Percentiles rank a stretch among this genome's conserved stretches.
Conservation (phyloP, 129 eudicot species). For the Artemisia tridentata region DNA sequence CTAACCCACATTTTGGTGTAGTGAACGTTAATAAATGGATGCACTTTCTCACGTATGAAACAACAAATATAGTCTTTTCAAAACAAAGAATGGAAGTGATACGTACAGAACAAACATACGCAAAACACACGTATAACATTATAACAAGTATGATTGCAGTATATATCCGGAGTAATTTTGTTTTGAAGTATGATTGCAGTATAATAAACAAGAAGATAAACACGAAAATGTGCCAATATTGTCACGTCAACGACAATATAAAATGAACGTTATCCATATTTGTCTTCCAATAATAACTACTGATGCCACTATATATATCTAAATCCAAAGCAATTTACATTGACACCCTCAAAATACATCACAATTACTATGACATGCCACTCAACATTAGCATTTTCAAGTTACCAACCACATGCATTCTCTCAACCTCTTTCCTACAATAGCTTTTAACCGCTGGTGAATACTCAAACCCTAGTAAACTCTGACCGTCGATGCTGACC, state of each 20-base stretch:
- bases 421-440: conserved; percentile 34
- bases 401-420: conserved; percentile 29
- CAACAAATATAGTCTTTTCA: no score
- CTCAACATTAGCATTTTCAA: conserved; percentile 33
- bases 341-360: conserved; percentile 16
- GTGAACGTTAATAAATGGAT: no score
- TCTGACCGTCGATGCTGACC: not conserved
- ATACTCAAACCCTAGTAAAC: conserved; percentile 38
- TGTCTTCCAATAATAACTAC: conserved; percentile 9
- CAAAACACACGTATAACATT: no score
- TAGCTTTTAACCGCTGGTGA: conserved; percentile 19
- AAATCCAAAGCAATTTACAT: not conserved
- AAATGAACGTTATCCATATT: conserved; percentile 17
- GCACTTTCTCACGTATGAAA: no score
- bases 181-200: not conserved
- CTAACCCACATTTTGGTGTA: no score
- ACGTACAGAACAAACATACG: not conserved
- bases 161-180: no score
- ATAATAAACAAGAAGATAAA: conserved; percentile 21
- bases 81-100: not conserved
- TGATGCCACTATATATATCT: not conserved
- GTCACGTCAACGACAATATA: conserved; percentile 35
- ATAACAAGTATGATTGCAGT: not conserved
- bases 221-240: conserved; percentile 17
- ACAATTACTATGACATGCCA: conserved; percentile 33